These are phyloP conservation scores for Eucalyptus erythrocorys DNA, from an alignment of 345 rosid genomes.

Conservation along the genomic window DNA sequence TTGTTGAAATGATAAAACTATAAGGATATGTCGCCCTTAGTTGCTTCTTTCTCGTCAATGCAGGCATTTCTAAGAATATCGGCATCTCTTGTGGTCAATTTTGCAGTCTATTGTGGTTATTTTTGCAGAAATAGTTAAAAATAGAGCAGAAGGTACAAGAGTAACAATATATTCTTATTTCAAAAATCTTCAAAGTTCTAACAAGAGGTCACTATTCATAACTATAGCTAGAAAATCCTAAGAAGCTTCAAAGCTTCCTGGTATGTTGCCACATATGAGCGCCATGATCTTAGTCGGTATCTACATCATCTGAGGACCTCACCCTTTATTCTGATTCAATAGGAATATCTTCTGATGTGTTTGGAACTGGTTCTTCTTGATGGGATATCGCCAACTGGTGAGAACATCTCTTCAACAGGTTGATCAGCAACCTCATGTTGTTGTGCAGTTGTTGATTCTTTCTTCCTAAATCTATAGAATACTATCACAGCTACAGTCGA, in stretches of 20 bases:
- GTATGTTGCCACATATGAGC: not conserved
- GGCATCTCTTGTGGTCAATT: not conserved
- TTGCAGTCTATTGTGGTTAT: not conserved
- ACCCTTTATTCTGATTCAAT: not conserved
- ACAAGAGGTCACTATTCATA: not conserved
- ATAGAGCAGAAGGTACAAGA: not conserved
- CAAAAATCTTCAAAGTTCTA: not conserved
- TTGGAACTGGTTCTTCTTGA: not conserved
- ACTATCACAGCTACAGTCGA: constrained; percentile 2
- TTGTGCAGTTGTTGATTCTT: not conserved
- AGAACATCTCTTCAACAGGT: not conserved
- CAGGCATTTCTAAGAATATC: not conserved
- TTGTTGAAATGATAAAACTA: not conserved
- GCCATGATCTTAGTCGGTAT: not conserved
- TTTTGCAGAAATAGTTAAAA: not conserved
- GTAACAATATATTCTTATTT: not conserved
- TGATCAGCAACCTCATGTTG: not conserved
- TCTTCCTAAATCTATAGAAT: not conserved
- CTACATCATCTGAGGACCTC: not conserved
- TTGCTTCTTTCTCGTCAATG: too few relatives aligned
- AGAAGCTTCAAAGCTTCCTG: not conserved
- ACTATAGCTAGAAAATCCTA: not conserved
- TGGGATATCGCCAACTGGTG: not conserved
- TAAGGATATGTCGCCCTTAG: not conserved
- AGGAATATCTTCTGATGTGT: not conserved